Evolutionary conservation across 78 protist genomes (phyloP).

Genomic region (Cavenderia fasciculata): DNA sequence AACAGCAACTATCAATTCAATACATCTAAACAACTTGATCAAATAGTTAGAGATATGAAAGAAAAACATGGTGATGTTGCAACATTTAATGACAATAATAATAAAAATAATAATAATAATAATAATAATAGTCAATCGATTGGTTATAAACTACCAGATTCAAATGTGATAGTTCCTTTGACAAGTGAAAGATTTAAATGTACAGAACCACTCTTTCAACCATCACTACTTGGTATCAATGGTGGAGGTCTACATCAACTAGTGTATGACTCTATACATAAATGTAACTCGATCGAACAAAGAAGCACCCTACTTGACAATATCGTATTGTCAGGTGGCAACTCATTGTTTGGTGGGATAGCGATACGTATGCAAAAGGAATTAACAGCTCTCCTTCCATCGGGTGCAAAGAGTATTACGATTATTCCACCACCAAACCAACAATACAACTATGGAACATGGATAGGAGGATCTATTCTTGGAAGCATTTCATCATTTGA

Average conservation of each 20-base stretch:
- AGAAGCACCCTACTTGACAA: conserved; percentile 69
- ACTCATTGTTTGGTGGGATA: conserved; percentile 82
- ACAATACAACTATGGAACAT: conserved; percentile 64
- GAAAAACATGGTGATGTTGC: not conserved
- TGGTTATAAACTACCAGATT: not conserved
- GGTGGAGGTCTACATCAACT: not conserved
- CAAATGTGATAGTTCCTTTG: not conserved
- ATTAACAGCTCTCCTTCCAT: conserved; percentile 63
- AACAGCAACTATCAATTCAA: not conserved
- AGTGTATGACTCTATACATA: conserved; percentile 3
- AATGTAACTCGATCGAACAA: conserved; percentile 79
- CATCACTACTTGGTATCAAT: not conserved
- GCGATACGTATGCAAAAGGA: conserved; percentile 70
- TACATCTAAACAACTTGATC: not conserved
- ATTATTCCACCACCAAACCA: conserved; percentile 88
- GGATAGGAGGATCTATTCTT: conserved; percentile 93
- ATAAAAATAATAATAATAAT: too few relatives aligned
- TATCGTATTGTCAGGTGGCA: conserved; percentile 90
- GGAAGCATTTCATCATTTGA: conserved; percentile 81
- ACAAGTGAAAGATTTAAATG: not conserved
- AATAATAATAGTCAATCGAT: not conserved
- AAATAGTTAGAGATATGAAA: not conserved
- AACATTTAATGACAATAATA: not conserved
- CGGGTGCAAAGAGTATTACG: conserved; percentile 19
- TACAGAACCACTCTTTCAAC: not conserved